phyloP scores from a whole-genome alignment of 176 grass and related monocot species.

The Rhynchospora pubera region DNA sequence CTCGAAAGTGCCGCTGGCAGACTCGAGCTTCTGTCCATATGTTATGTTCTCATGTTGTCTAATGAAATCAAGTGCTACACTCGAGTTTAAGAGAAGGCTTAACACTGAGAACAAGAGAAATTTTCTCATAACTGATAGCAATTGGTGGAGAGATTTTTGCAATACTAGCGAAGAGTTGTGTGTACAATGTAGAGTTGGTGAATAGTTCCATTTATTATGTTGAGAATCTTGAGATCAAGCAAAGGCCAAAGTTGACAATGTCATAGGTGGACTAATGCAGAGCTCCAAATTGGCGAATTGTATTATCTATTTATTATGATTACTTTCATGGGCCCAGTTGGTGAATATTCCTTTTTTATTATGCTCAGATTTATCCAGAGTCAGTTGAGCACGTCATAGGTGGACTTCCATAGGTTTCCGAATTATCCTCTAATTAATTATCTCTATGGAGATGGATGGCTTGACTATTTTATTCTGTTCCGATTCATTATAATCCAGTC shows the following conservation, averaged over 20 bases:
- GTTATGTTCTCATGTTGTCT: constrained; percentile 28
- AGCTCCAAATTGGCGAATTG: neutral
- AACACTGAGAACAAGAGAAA: neutral
- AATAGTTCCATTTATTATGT: neutral
- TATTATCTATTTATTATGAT: too few relatives aligned
- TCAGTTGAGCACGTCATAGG: too few relatives aligned
- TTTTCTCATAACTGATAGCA: constrained; percentile 6
- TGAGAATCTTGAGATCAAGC: neutral
- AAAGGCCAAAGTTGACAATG: neutral
- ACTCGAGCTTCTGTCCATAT: constrained; percentile 22
- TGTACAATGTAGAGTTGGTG: neutral
- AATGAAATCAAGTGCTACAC: neutral
- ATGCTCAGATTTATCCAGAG: too few relatives aligned
- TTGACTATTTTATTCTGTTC: too few relatives aligned
- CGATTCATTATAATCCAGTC: too few relatives aligned
- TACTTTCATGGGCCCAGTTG: too few relatives aligned
- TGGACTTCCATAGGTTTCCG: too few relatives aligned
- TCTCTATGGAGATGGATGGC: too few relatives aligned
- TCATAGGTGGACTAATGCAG: neutral
- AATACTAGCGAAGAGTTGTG: neutral
- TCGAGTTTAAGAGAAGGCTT: neutral
- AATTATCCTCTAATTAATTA: too few relatives aligned
- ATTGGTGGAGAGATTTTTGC: neutral
- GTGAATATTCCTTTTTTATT: too few relatives aligned
- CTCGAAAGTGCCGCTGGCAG: constrained; percentile 17